Base-by-base conservation (phyloP, 1,139 yeast genomes). In the Citeromyces hawaiiensis region DNA sequence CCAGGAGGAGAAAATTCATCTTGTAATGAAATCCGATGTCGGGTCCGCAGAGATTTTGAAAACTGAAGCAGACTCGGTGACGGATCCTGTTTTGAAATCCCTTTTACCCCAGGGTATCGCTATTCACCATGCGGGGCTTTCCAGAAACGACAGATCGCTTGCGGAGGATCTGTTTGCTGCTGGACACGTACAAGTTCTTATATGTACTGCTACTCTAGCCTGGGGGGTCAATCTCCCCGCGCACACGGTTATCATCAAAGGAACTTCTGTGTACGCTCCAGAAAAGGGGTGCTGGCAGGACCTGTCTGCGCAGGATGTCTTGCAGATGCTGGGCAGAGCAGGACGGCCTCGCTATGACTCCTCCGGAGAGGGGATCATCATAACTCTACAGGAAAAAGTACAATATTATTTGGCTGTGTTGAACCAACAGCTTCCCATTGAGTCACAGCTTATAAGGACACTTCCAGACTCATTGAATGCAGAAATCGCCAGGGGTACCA, bases 201-300 rank as follows among this genome's bases (percentile, higher is more conserved):
- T 88, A 1, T 86, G 94, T 0, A 91, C 98, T 1, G 95, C 97
- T 0, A 91, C 98, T 0, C 70, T 91, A 46, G 97, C 98, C 0
- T 91, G 97, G 98, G 98, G 98, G 68, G 97, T 91, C 32, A 91
- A 91, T 54, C 68, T 91, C 42, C 98, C 98, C 1, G 97, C 97
- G 0, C 96, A 91, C 50, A 86, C 96, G 0, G 98, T 91, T 23
- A 79, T 91, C 23, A 83, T 91, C 44, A 88, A 91, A 52, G 98
- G 97, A 0, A 91, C 98, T 0, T 94, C 87, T 51, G 79, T 91
- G 0, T 93, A 91, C 52, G 82, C 93, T 2, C 96, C 99, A 0
- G 93, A 83, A 49, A 73, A 73, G 46, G 96, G 97, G 39, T 61
- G 72, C 1, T 88, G 96, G 96, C 76, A 77, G 2, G 94, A 85